A percentile compares a stretch with the other conserved stretches of the same genome.
phyloP scores from a whole-genome alignment of 106 monocot genomes.

The Platanthera guangdongensis region DNA sequence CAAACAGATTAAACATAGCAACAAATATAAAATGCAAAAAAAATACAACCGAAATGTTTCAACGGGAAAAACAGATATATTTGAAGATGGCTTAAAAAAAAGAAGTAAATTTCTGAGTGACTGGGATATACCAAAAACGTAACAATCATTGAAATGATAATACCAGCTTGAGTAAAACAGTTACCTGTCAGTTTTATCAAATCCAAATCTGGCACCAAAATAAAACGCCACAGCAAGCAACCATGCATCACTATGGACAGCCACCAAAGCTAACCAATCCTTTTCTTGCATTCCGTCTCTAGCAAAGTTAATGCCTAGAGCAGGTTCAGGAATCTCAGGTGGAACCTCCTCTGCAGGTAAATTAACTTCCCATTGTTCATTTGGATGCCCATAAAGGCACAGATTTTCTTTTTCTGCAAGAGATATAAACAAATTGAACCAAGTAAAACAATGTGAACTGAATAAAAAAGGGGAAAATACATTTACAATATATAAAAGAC shows the following conservation, averaged over 20 bases:
- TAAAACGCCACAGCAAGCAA: conserved; percentile 22
- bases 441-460: neutral
- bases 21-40: neutral
- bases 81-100: neutral
- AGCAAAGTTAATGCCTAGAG: conserved; percentile 20
- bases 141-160: neutral
- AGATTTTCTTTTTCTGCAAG: conserved; percentile 21
- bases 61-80: neutral
- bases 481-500: neutral
- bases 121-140: neutral
- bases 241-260: conserved; percentile 25
- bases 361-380: conserved; percentile 23
- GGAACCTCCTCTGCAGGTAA: conserved; percentile 23
- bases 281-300: conserved; percentile 21
- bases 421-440: neutral
- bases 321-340: conserved; percentile 23
- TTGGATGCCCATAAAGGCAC: conserved; percentile 20
- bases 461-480: neutral
- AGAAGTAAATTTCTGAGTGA: neutral
- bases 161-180: neutral
- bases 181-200: conserved; percentile 16
- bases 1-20: neutral
- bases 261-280: conserved; percentile 20
- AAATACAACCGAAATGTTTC: neutral
- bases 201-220: conserved; percentile 23